Percentiles rank a stretch among this genome's conserved stretches.
Conservation (phyloP, 2,329 filamentous ascomycete genomes). For the Didymellaceae sp. region DNA sequence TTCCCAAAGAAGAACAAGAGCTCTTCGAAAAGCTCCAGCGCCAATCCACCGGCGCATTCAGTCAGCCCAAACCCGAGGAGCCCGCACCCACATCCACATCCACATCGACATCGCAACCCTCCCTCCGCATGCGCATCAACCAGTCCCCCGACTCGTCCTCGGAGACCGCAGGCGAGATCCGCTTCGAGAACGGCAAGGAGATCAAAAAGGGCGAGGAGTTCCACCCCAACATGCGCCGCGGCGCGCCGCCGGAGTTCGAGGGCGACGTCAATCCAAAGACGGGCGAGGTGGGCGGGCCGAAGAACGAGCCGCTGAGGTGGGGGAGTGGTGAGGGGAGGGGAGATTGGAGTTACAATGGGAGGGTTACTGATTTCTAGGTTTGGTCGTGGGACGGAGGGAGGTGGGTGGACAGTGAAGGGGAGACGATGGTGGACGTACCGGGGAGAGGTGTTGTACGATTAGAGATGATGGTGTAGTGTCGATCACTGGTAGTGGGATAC, state of each 20-base stretch:
- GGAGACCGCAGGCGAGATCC: background rate
- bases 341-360: slow-evolving; percentile 93
- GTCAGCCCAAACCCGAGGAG: slow-evolving; percentile 60
- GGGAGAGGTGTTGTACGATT: too few relatives aligned
- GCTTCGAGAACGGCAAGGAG: slow-evolving; percentile 26
- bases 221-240: slow-evolving; percentile 74
- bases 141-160: slow-evolving; percentile 36
- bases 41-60: slow-evolving; percentile 77
- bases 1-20: slow-evolving; percentile 87
- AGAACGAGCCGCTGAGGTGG: slow-evolving; percentile 95
- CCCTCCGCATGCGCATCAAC: slow-evolving; percentile 39
- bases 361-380: slow-evolving; percentile 82
- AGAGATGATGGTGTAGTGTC: too few relatives aligned
- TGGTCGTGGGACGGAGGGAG: background rate
- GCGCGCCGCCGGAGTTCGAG: slow-evolving; percentile 88
- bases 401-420: background rate
- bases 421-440: background rate
- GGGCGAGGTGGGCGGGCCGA: slow-evolving; percentile 93
- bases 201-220: slow-evolving; percentile 67
- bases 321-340: slow-evolving; percentile 62
- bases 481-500: too few relatives aligned
- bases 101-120: slow-evolving; percentile 44
- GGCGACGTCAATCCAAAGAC: slow-evolving; percentile 92
- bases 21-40: slow-evolving; percentile 87
- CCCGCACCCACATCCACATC: slow-evolving; percentile 41